phyloP scores from a whole-genome alignment of 2,329 filamentous ascomycete genomes.

The Dactylellina parvicollis region DNA sequence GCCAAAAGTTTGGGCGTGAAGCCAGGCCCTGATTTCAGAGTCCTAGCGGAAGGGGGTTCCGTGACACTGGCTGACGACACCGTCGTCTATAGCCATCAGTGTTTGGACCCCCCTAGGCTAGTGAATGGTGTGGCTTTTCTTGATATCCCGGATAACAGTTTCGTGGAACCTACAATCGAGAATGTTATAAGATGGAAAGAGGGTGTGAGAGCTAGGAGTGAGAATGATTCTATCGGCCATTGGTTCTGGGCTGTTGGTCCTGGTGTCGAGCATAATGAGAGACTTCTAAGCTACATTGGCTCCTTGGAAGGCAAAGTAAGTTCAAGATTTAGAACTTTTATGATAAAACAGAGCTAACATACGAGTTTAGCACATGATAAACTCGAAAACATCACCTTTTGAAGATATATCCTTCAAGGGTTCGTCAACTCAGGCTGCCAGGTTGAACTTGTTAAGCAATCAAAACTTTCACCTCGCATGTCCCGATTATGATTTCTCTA shows the following conservation, averaged over 20 bases:
- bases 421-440: constrained; percentile 72
- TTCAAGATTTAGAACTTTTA: constrained; percentile 62
- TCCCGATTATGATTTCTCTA: constrained; percentile 65
- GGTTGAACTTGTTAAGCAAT: constrained; percentile 77
- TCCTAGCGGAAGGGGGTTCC: constrained; percentile 71
- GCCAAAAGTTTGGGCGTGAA: constrained; percentile 74
- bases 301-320: constrained; percentile 58
- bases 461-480: constrained; percentile 75
- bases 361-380: constrained; percentile 74
- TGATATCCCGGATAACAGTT: constrained; percentile 77
- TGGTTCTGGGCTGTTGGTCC: constrained; percentile 81
- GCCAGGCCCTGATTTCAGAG: constrained; percentile 69
- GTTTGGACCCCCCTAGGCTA: constrained; percentile 73
- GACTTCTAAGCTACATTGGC: constrained; percentile 75
- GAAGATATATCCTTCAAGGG: constrained; percentile 79
- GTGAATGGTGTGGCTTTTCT: constrained; percentile 81
- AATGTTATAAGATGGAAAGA: constrained; percentile 76
- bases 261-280: constrained; percentile 71
- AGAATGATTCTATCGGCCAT: constrained; percentile 71
- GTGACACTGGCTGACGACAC: constrained; percentile 73
- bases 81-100: constrained; percentile 84
- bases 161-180: constrained; percentile 67
- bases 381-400: constrained; percentile 76
- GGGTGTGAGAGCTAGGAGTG: constrained; percentile 72
- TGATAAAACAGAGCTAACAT: neutral